Base-by-base conservation (phyloP, 192 early-diverging fungal species). In the Powellomyces hirtus region DNA sequence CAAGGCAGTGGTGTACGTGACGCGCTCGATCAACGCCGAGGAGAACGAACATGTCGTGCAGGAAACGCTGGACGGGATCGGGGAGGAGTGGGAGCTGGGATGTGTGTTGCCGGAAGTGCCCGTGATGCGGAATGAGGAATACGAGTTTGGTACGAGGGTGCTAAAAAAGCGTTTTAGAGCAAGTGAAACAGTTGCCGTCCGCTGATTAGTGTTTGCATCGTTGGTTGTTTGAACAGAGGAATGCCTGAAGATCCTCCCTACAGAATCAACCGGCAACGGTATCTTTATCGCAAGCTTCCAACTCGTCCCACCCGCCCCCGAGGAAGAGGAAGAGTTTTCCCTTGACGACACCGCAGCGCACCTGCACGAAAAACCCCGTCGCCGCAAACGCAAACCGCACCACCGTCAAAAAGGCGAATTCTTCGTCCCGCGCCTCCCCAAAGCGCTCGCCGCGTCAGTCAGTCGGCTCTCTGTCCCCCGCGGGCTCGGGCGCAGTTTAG, bases 21-120 rank as follows among this genome's bases (percentile, higher is more conserved):
- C 96, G 2, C 93, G 96, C 59, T 96, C 95, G 14, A 84, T 91
- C 26, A 88, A 97, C 63, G 71, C 78, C 2, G 85, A 90, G 73
- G 96, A 98, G 66, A 97, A 98, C 74, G 96, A 98, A 68, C 83
- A 89, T 11, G 93, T 97, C 0, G 90, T 98, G 13, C 80, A 84
- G 16, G 83, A 87, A 8, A 77, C 90, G 0, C 69, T 97, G 10
- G 78, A 74, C 16, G 50, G 51, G 22, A 38, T 68, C 27, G 66
- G 62, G 0, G 71, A 50, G 8, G 71, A 59, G 29, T 84, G 74
- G 78, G 77, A 81, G 62, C 61, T 84, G 1, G 66, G 42, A 13
- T 80, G 76, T 50, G 82, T 84, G 0, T 53, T 81, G 24, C 76
- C 83, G 2, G 77, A 83, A 14, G 74, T 81, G 18, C 36, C 68